A percentile compares a stretch with the other conserved stretches of the same genome.
phyloP scores from a whole-genome alignment of 768 basidiomycete species.

The Cyclocybe aegerita region DNA sequence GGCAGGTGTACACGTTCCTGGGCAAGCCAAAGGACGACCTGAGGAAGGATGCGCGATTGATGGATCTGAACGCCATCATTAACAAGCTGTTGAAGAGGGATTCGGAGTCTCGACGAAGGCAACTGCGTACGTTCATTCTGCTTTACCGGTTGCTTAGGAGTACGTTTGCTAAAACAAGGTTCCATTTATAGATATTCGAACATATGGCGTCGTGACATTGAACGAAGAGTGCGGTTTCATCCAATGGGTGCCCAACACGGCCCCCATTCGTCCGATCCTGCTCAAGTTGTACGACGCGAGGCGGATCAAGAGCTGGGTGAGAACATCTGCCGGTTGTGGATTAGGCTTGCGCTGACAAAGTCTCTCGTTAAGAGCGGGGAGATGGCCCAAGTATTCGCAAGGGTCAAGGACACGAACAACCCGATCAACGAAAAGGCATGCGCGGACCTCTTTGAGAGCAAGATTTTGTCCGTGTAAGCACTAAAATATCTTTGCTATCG shows the following conservation, averaged over 20 bases:
- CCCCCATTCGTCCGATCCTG: slow-evolving; percentile 77
- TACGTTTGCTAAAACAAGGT: not conserved
- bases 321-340: slow-evolving; percentile 8
- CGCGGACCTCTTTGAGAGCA: slow-evolving; percentile 46
- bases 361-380: slow-evolving; percentile 23
- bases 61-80: slow-evolving; percentile 98
- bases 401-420: slow-evolving; percentile 43
- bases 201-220: slow-evolving; percentile 97
- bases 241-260: slow-evolving; percentile 97
- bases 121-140: slow-evolving; percentile 70
- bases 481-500: not conserved
- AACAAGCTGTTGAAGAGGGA: slow-evolving; percentile 94
- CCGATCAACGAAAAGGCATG: slow-evolving; percentile 42
- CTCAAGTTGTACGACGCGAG: slow-evolving; percentile 60
- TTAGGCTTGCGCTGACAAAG: not conserved
- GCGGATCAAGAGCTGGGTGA: slow-evolving; percentile 41
- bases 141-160: not conserved
- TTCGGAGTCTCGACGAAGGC: slow-evolving; percentile 87
- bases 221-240: slow-evolving; percentile 98
- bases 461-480: slow-evolving; percentile 60
- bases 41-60: slow-evolving; percentile 93
- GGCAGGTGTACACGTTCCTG: slow-evolving; percentile 84
- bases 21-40: slow-evolving; percentile 98
- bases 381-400: slow-evolving; percentile 44
- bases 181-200: slow-evolving; percentile 75